Evolutionary conservation across 1,284 basidiomycete genomes (phyloP).

Genomic region (Boletus smithii): DNA sequence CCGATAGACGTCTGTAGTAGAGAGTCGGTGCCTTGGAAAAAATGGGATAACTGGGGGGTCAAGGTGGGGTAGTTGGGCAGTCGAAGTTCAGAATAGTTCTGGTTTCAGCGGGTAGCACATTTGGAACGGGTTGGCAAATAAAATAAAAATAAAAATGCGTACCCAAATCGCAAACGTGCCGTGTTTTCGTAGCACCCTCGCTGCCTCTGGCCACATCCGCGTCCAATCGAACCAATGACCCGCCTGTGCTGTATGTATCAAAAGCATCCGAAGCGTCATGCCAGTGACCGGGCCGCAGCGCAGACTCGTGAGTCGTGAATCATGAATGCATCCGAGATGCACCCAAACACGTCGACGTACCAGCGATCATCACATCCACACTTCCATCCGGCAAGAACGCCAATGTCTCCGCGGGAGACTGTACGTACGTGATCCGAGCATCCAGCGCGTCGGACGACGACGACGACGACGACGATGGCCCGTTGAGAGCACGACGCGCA

Average conservation of each 20-base stretch:
- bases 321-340: no score
- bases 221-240: conserved; percentile 87
- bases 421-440: conserved; percentile 43
- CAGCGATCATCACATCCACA: conserved; percentile 75
- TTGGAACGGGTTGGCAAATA: no score
- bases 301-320: no score
- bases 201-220: conserved; percentile 68
- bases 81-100: conserved; percentile 82
- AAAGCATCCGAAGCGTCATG: no score
- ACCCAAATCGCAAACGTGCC: conserved; percentile 82
- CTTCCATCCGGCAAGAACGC: conserved; percentile 49
- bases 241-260: conserved; percentile 68
- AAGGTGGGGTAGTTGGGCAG: conserved; percentile 60
- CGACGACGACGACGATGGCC: no score
- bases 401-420: conserved; percentile 57
- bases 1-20: conserved; percentile 57
- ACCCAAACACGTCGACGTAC: no score
- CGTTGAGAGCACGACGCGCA: conserved; percentile 41
- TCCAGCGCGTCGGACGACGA: no score
- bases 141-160: not conserved
- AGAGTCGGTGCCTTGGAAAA: conserved; percentile 59
- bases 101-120: no score
- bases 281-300: no score
- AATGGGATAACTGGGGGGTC: conserved; percentile 57
- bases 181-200: conserved; percentile 59